Percentiles rank a stretch among this genome's conserved stretches.
Evolutionary conservation across 495 filamentous ascomycete genomes (phyloP).

Genomic region (Aspergillus olivimuriae): DNA sequence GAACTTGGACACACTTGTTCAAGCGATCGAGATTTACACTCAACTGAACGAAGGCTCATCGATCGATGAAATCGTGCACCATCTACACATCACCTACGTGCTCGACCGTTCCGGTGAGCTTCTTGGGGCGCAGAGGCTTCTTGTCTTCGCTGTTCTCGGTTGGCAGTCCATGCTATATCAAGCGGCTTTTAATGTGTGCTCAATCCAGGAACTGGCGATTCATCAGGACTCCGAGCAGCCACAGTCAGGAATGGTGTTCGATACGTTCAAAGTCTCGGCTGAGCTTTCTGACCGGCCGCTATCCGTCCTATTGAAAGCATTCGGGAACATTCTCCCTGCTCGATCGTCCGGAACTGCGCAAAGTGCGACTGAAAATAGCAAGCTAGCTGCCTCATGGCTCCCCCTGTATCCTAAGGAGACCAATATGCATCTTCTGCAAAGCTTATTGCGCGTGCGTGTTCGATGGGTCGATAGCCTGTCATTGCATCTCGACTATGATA

Average conservation of each 20-base stretch:
- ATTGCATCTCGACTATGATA: not conserved
- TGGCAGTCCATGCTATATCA: not conserved
- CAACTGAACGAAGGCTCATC: not conserved
- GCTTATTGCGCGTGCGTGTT: not conserved
- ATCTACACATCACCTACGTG: not conserved
- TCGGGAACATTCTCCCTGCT: not conserved
- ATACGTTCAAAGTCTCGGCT: not conserved
- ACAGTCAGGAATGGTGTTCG: not conserved
- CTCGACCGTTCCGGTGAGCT: not conserved
- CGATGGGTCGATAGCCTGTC: not conserved
- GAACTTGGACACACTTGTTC: not conserved
- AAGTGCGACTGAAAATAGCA: conserved; percentile 1
- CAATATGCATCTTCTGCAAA: not conserved
- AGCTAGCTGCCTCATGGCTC: not conserved
- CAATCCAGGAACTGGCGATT: not conserved
- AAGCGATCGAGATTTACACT: not conserved
- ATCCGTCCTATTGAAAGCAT: not conserved
- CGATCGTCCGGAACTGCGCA: not conserved
- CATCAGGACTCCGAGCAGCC: not conserved
- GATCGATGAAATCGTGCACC: not conserved
- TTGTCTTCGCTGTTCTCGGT: not conserved
- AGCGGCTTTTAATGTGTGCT: not conserved
- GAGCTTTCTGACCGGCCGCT: not conserved
- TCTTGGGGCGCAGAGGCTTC: not conserved
- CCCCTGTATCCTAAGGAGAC: not conserved